phyloP scores from a whole-genome alignment of 306 rosid species.

The Prunus mira region DNA sequence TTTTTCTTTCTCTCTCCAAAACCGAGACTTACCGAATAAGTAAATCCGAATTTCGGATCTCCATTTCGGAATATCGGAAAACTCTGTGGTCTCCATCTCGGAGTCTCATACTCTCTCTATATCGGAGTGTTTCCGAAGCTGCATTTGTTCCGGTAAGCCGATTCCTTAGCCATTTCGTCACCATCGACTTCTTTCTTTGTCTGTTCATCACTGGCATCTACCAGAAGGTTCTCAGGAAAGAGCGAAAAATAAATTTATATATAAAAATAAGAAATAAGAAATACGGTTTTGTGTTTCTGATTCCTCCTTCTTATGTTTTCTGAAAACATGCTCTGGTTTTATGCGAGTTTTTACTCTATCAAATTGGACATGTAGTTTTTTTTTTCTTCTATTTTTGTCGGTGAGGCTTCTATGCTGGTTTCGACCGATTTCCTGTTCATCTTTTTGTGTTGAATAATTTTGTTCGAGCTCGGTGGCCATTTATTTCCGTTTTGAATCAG shows the following conservation, averaged over 20 bases:
- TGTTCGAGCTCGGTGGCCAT: background rate
- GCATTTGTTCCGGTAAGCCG: constrained; percentile 49
- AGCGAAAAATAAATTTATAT: background rate
- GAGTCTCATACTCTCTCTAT: constrained; percentile 7
- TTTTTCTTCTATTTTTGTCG: constrained; percentile 39
- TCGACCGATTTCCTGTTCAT: constrained; percentile 11
- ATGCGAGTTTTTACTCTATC: background rate
- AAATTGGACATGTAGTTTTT: constrained; percentile 13
- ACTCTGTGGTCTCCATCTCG: constrained; percentile 18
- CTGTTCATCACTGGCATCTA: background rate
- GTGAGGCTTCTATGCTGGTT: constrained; percentile 24
- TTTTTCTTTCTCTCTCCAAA: background rate
- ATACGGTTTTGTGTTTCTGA: background rate
- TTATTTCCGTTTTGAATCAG: background rate
- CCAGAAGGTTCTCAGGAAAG: background rate
- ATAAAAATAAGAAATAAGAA: background rate
- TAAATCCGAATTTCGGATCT: constrained; percentile 30
- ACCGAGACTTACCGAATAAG: background rate
- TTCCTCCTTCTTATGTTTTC: constrained; percentile 5
- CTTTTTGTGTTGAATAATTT: background rate
- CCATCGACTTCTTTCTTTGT: background rate
- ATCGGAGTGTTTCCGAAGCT: constrained; percentile 13
- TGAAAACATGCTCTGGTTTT: background rate
- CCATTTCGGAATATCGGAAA: constrained; percentile 24
- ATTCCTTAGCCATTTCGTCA: constrained; percentile 21